A percentile compares a stretch with the other conserved stretches of the same genome.
Conservation (phyloP, 2,329 filamentous ascomycete species). For the Aspergillus alliaceus region DNA sequence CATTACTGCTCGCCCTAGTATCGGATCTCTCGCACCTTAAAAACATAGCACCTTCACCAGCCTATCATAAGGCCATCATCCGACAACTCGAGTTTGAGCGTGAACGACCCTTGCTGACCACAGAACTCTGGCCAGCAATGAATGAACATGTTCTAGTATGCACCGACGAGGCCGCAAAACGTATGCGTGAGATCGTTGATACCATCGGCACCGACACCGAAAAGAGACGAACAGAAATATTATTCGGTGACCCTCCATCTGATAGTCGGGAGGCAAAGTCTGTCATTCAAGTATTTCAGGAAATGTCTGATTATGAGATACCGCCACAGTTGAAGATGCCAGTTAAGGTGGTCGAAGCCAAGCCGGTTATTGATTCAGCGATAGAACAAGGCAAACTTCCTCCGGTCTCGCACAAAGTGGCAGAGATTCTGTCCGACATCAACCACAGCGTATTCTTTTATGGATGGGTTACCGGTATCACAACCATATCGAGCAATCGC, state of each 20-base stretch:
- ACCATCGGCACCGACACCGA: constrained; percentile 64
- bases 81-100: constrained; percentile 66
- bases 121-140: constrained; percentile 64
- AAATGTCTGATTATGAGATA: constrained; percentile 55
- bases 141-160: constrained; percentile 60
- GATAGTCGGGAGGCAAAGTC: constrained; percentile 30
- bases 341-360: constrained; percentile 55
- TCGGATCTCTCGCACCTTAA: constrained; percentile 69
- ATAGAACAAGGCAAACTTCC: constrained; percentile 45
- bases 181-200: constrained; percentile 67
- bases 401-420: constrained; percentile 43
- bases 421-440: constrained; percentile 55
- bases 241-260: constrained; percentile 54
- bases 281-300: constrained; percentile 40
- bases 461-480: constrained; percentile 64
- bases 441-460: constrained; percentile 71
- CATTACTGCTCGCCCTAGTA: constrained; percentile 69
- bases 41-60: constrained; percentile 46
- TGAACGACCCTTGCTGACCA: constrained; percentile 59
- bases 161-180: constrained; percentile 63
- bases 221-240: constrained; percentile 57
- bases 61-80: constrained; percentile 60
- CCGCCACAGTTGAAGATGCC: constrained; percentile 61
- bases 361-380: constrained; percentile 38
- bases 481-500: constrained; percentile 71